phyloP scores from a whole-genome alignment of 495 filamentous ascomycete species.

The Schizothecium vesticola region DNA sequence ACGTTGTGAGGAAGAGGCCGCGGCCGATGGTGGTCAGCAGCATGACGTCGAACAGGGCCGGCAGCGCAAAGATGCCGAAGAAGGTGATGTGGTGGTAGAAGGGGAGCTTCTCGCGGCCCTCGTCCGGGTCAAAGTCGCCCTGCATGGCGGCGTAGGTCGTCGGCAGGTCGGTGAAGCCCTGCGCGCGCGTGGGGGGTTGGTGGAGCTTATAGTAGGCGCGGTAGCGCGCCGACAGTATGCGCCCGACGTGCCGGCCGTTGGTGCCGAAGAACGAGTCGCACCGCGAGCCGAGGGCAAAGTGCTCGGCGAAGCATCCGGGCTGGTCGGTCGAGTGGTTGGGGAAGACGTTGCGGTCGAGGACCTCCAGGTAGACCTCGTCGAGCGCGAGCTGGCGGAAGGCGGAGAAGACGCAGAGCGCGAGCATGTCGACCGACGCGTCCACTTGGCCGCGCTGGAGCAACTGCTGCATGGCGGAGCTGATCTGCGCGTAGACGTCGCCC shows the following conservation, averaged over 20 bases:
- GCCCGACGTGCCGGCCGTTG: constrained; percentile 49
- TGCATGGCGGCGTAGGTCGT: constrained; percentile 46
- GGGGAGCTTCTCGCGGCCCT: constrained; percentile 40
- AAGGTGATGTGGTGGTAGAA: constrained; percentile 52
- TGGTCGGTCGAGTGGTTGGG: constrained; percentile 54
- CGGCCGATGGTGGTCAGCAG: constrained; percentile 53
- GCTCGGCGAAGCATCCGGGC: constrained; percentile 56
- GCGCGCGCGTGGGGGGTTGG: constrained; percentile 30
- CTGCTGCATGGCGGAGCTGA: constrained; percentile 35
- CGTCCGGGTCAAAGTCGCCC: constrained; percentile 50
- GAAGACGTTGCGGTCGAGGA: constrained; percentile 54
- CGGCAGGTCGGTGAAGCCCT: constrained; percentile 16
- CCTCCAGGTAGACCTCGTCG: constrained; percentile 56
- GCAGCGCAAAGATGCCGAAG: constrained; percentile 56
- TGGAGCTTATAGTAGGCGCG: constrained; percentile 45
- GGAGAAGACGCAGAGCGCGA: constrained; percentile 52
- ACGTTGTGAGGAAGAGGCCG: constrained; percentile 53
- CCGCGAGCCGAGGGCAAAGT: constrained; percentile 55
- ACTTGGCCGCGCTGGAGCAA: constrained; percentile 35
- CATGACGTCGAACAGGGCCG: constrained; percentile 55
- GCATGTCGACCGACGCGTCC: constrained; percentile 47
- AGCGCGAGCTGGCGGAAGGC: constrained; percentile 51
- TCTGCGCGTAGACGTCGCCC: constrained; percentile 36
- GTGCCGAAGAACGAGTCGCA: constrained; percentile 58
- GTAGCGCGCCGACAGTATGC: constrained; percentile 50